These are phyloP conservation scores for Coniosporium uncinatum DNA, from an alignment of 2,329 filamentous ascomycete species.

Conservation along the genomic window DNA sequence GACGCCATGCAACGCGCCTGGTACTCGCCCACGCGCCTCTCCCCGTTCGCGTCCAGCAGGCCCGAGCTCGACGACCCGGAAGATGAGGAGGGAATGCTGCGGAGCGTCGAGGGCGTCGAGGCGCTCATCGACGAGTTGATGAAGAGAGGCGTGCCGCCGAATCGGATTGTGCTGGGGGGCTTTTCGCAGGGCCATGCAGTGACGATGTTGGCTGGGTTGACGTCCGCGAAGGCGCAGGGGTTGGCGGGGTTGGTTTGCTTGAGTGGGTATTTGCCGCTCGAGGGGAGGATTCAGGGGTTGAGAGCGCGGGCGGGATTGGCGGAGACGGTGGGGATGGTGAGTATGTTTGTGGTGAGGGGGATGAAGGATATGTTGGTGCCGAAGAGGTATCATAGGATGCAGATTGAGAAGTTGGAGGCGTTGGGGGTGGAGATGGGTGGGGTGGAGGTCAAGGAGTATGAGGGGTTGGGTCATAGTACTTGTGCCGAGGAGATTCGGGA, in stretches of 20 bases:
- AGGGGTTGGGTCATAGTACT: conserved; percentile 40
- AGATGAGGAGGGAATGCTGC: conserved; percentile 24
- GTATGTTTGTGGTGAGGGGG: conserved; percentile 41
- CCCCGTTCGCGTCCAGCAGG: conserved; percentile 29
- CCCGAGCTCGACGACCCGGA: conserved; percentile 38
- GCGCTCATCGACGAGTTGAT: conserved; percentile 34
- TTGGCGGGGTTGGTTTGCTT: conserved; percentile 34
- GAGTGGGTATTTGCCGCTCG: conserved; percentile 40
- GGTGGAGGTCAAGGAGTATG: conserved; percentile 38
- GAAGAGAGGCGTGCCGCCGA: conserved; percentile 28
- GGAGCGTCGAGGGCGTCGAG: conserved; percentile 12
- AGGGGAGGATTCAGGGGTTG: conserved; percentile 28
- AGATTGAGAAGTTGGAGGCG: conserved; percentile 29
- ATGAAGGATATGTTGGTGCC: conserved; percentile 41
- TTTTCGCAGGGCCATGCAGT: conserved; percentile 43
- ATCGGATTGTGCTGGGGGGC: conserved; percentile 38
- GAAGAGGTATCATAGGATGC: conserved; percentile 32
- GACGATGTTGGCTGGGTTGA: conserved; percentile 33
- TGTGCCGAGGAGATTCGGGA: conserved; percentile 36
- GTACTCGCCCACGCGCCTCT: conserved; percentile 34
- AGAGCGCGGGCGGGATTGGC: conserved; percentile 27
- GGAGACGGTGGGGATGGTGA: conserved; percentile 15
- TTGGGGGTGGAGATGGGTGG: conserved; percentile 29
- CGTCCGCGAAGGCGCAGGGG: conserved; percentile 31
- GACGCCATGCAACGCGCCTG: conserved; percentile 40